Evolutionary conservation across 345 rosid genomes (phyloP), one percentile per base, ranked within the genome.

Genomic region (Euphorbia tirucalli): DNA sequence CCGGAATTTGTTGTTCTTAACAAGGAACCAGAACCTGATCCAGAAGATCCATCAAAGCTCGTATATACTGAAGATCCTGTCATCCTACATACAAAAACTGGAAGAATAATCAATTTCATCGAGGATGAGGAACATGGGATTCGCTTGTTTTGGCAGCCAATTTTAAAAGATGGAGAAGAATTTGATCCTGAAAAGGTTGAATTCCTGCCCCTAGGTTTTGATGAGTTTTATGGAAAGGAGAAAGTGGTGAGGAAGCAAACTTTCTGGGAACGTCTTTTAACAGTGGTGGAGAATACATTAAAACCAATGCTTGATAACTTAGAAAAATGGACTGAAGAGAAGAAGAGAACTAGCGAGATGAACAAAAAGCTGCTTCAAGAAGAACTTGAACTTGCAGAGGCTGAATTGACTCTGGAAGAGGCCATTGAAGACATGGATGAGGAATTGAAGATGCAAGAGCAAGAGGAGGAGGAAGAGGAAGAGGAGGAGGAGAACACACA

Each of bases 71-170:
- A 88, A 74, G 91, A 91, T 87, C 97, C 94, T 65, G 79, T 91
- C 61, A 91, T 93, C 61, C 77, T 93, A 68, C 98, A 91, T 74
- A 87, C 89, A 15, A 92, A 87, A 73, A 85, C 96, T 55, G 96
- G 97, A 72, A 83, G 86, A 58, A 78, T 93, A 78, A 91, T 91
- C 67, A 90, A 93, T 84, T 90, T 78, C 46, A 78, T 88, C 2
- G 98, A 93, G 31, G 97, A 93, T 82, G 97, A 91, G 67, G 82
- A 93, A 79, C 80, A 93, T 43, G 98, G 96, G 31, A 11, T 91
- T 64, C 86, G 97, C 50, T 79, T 91, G 68, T 91, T 90, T 85
- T 91, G 94, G 97, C 97, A 93, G 82, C 98, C 96, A 21, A 82
- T 83, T 78, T 37, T 89, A 64, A 71, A 89, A 78, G 92, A 85